phyloP scores from a whole-genome alignment of 2,329 filamentous ascomycete genomes.

The Gnomoniopsis sp. region DNA sequence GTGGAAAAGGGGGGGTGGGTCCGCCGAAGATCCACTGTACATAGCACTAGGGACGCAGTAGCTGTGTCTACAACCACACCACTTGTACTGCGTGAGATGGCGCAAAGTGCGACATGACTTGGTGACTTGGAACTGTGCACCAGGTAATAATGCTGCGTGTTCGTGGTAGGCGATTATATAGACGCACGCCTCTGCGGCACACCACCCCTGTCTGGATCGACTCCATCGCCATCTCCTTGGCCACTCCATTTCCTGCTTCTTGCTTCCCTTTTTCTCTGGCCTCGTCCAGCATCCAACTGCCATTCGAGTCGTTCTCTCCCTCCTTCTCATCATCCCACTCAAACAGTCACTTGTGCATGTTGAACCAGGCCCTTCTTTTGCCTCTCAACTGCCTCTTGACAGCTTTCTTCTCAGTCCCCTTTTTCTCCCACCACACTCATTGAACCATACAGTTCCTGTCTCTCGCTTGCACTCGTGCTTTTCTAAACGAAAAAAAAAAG shows the following conservation, averaged over 20 bases:
- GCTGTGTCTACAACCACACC: background rate
- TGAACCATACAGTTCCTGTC: constrained; percentile 5
- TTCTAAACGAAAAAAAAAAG: background rate
- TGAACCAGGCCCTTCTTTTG: constrained; percentile 14
- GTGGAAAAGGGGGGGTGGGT: background rate
- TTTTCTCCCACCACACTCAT: constrained; percentile 16
- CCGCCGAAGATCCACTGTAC: background rate
- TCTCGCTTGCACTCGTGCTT: background rate
- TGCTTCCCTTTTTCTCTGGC: background rate
- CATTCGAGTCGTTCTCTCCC: background rate
- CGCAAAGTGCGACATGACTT: too few relatives aligned
- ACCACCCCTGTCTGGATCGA: background rate
- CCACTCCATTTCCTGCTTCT: constrained; percentile 1
- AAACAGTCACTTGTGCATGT: constrained; percentile 6
- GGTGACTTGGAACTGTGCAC: background rate
- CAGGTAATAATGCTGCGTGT: background rate
- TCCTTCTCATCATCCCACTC: background rate
- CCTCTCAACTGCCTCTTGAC: constrained; percentile 13
- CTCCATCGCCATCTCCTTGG: constrained; percentile 1
- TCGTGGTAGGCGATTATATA: background rate
- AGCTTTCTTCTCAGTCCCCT: constrained; percentile 2
- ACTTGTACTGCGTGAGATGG: background rate
- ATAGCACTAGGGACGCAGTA: too few relatives aligned
- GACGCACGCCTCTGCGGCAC: background rate
- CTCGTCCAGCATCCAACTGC: background rate